Base-by-base conservation (phyloP, 305 asterid species). In the Fraxinus velutina region DNA sequence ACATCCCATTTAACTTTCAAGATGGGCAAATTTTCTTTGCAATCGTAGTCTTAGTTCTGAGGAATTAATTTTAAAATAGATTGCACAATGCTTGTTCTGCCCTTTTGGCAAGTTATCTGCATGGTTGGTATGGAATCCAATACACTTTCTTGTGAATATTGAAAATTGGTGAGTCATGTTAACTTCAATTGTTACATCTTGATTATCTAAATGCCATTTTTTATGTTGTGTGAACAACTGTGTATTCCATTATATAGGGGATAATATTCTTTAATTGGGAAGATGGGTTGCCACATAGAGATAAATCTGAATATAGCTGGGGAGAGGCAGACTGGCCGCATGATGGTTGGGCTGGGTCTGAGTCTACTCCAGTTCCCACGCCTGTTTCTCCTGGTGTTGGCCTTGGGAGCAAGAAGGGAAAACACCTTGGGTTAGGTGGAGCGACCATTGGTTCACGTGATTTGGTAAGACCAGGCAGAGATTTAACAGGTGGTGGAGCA, bases 261-360 rank as follows among this genome's bases (percentile, higher is more conserved):
- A 90, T 96, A 86, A 74, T 92, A 81, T 96, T 87, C 89, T 94
- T 96, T 88, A 89, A 92, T 78, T 94, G 93, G 98, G 97, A 91
- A 83, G 97, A 91, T 89, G 96, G 93, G 71, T 82, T 78, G 77
- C 85, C 85, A 64, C 87, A 64, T 80, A 84, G 80, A 60, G 92
- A 87, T 84, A 90, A 86, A 85, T 86, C 94, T 37, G 90, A 92
- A 79, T 90, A 91, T 85, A 88, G 94, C 84, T 96, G 99, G 99
- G 95, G 89, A 78, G 94, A 91, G 81, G 97, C 94, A 78, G 98
- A 96, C 88, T 94, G 98, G 98, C 99, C 99, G 71, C 93, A 73
- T 80, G 86, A 93, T 89, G 98, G 98, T 82, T 96, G 98, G 97
- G 97, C 97, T 7, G 97, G 96, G 75, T 89, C 92, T 22, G 89